Base-by-base conservation (phyloP, 2,329 filamentous ascomycete genomes). In the Ophiobolus disseminans region DNA sequence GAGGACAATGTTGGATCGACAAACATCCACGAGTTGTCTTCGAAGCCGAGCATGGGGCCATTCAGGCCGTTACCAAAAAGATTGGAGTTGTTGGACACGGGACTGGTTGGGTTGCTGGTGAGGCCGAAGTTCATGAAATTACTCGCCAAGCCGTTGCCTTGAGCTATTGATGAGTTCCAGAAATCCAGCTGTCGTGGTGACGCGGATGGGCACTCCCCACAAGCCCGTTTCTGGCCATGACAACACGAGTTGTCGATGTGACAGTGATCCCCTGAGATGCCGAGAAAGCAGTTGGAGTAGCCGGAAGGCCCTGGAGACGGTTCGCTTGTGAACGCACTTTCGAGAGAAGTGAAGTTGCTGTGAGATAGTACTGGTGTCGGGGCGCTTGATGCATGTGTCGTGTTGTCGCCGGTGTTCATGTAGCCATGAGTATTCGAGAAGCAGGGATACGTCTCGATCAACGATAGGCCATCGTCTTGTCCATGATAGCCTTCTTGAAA, bases 201-300 rank as follows among this genome's bases (percentile, higher is more conserved):
- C n/a, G 60, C 58, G 16, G 53, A 59, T 8, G 62, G 57, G 25
- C 48, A 58, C n/a, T 70, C 64, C 26, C 62, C 66, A 46, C 67
- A 70, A 13, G 60, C 60, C 48, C 63, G 57, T 28, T 55, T 51
- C 8, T 53, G 26, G 2, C 66, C 66, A 57, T 73, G 69, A 40
- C 69, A 73, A 39, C 69, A 73, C 11, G 68, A 64, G 40, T 70
- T 66, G 48, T 68, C 63, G 21, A 69, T 62, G 43, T 73, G 69
- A 56, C 69, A 73, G 47, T 73, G 68, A 19, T 69, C 69, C 1
- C 55, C 59, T 8, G 63, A 56, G 19, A 69, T 62, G 31, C 68
- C 62, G 11, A 70, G 55, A 47, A 62, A 67, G 48, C 67, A 72
- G 23, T 59, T 56, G 16, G 53, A 30, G 17, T 60, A 59, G 13